Conservation (phyloP, 805 yeast genomes). For the Myxozyma monticola region DNA sequence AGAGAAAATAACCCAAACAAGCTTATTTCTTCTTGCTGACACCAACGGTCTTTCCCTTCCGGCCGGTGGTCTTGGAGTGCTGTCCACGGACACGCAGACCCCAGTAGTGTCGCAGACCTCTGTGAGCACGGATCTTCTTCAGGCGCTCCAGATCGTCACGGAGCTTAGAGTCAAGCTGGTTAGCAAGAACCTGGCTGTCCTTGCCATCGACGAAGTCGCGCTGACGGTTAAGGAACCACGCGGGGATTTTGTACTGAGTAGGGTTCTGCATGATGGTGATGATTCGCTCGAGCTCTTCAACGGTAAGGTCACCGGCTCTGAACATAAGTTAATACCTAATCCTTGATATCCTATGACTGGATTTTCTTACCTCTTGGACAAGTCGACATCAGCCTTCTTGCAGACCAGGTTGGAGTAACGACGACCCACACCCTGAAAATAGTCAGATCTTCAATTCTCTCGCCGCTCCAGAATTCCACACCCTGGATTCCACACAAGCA, state of each 20-base stretch:
- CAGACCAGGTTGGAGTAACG: constrained; percentile 99
- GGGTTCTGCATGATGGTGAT: constrained; percentile 99
- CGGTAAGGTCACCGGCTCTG: constrained; percentile 98
- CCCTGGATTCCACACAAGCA: not conserved
- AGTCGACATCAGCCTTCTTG: constrained; percentile 99
- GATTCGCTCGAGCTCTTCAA: constrained; percentile 99
- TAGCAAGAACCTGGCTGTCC: constrained; percentile 98
- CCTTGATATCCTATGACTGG: not conserved
- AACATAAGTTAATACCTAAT: not conserved
- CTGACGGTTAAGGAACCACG: constrained; percentile 99
- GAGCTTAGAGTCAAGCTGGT: constrained; percentile 98
- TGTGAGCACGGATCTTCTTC: constrained; percentile 99
- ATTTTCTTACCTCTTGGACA: constrained; percentile 68
- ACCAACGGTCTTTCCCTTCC: constrained; percentile 71
- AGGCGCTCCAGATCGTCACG: constrained; percentile 99
- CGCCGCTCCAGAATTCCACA: not conserved
- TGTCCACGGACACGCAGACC: constrained; percentile 99
- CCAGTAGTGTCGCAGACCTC: constrained; percentile 99
- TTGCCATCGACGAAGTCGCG: constrained; percentile 97
- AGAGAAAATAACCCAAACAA: not conserved
- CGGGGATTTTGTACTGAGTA: constrained; percentile 97
- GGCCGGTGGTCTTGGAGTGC: constrained; percentile 99
- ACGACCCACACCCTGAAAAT: constrained; percentile 99
- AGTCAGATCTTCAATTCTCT: not conserved
- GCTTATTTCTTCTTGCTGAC: constrained; percentile 47